Conservation (phyloP, 2,329 filamentous ascomycete species). For the Xylaria multiplex region DNA sequence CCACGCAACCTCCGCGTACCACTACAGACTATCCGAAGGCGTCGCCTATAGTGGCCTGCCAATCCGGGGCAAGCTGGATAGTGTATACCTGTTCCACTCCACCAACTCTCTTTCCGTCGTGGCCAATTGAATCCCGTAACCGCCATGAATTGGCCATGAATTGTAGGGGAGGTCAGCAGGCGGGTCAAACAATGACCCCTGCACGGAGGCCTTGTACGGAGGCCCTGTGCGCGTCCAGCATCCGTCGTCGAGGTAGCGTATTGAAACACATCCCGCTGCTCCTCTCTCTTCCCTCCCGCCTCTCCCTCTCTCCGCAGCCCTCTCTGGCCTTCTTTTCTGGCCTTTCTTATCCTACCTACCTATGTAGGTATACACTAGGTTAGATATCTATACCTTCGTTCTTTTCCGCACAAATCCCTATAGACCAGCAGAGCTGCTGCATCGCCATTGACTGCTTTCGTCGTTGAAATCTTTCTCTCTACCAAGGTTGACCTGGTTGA, state of each 20-base stretch:
- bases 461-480: not conserved
- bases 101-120: not conserved
- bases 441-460: conserved; percentile 28
- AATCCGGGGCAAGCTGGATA: not conserved
- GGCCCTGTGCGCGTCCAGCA: no score
- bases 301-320: no score
- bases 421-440: conserved; percentile 30
- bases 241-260: no score
- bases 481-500: no score
- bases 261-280: conserved; percentile 26
- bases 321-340: no score
- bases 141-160: not conserved
- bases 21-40: not conserved
- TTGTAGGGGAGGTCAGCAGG: conserved; percentile 7
- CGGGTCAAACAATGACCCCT: conserved; percentile 33
- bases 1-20: no score
- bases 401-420: conserved; percentile 17
- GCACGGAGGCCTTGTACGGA: not conserved
- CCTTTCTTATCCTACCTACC: no score
- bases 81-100: not conserved
- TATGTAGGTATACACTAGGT: no score
- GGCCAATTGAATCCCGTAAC: conserved; percentile 24
- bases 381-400: not conserved
- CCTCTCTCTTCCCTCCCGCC: conserved; percentile 1
- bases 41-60: not conserved